Base-by-base conservation (phyloP, 1,284 basidiomycete genomes). In the Pseudozyma flocculosa region DNA sequence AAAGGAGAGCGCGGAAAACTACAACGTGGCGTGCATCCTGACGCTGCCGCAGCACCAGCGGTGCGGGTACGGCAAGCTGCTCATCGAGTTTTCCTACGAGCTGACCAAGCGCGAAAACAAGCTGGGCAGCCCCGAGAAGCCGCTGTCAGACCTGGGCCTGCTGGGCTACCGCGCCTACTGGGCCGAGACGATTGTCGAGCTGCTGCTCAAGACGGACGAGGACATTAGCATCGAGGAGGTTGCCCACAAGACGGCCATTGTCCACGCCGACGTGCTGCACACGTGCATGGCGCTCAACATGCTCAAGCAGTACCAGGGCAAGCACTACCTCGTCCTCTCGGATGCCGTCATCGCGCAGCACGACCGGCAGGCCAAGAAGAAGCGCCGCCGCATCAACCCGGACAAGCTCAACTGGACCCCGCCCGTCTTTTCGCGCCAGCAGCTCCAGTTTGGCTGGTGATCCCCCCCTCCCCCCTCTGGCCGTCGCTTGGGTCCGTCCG, bases 71-170 rank as follows among this genome's bases (percentile, higher is more conserved):
- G 95, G 95, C 51, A 91, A 91, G 76, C 82, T 96, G 29, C 83
- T 98, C 40, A 99, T 99, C 80, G 92, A 98, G 78, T 99, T 99
- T 77, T 93, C 90, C 4, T 99, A 98, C 82, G 93, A 97, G 77
- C 84, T 99, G 40, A 91, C 87, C 81, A 98, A 97, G 83, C 89
- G 90, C 71, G 95, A 99, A 79, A 86, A 87, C 67, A 96, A 95
- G 78, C 85, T 94, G 4, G 95, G 95, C 14, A 92, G 89, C 69
- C 95, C 95, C 2, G 95, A 99, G 82, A 99, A 99, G 80, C 95
- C 95, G 19, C 84, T 99, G 32, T 89, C 87, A 71, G 95, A 99
- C 81, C 82, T 99, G 46, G 95, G 95, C 36, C 81, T 99, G 61
- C 82, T 99, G 58, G 84, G 89, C 43, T 99, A 99, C 79, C 85